Conservation (phyloP, 192 early-diverging fungal genomes). For the Umbelopsis sp. region DNA sequence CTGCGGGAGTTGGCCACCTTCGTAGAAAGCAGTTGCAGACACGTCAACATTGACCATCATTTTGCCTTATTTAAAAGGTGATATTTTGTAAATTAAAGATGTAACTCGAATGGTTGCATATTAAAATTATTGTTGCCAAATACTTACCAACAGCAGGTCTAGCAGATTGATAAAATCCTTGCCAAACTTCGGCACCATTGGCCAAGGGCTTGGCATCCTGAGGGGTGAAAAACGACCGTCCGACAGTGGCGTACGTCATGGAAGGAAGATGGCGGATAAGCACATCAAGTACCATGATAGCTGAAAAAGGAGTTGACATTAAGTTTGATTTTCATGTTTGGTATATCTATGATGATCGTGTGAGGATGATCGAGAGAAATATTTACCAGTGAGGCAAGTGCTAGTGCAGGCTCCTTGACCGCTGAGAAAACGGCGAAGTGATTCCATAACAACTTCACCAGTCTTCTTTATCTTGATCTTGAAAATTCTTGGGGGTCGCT, state of each 20-base stretch:
- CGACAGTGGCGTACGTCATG: constrained; percentile 75
- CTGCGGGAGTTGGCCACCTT: constrained; percentile 69
- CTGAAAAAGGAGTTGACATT: constrained; percentile 30
- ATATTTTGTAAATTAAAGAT: not conserved
- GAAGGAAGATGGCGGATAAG: constrained; percentile 84
- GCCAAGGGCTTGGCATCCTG: constrained; percentile 48
- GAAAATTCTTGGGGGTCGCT: constrained; percentile 58
- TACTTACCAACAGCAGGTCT: constrained; percentile 69
- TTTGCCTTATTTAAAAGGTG: constrained; percentile 23
- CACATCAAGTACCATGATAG: constrained; percentile 77
- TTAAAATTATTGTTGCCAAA: not conserved
- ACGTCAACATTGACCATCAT: constrained; percentile 79
- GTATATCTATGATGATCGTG: constrained; percentile 16
- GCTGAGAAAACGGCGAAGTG: constrained; percentile 56
- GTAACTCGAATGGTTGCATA: not conserved
- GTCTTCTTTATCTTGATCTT: constrained; percentile 68
- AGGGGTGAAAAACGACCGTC: constrained; percentile 92
- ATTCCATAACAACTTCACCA: constrained; percentile 67
- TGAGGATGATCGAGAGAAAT: too few relatives aligned
- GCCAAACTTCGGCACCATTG: constrained; percentile 90
- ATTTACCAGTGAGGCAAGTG: constrained; percentile 47
- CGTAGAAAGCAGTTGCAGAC: constrained; percentile 68
- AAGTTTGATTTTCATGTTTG: constrained; percentile 19
- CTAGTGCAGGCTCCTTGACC: constrained; percentile 46
- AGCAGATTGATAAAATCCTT: constrained; percentile 90